Evolutionary conservation across 768 basidiomycete genomes (phyloP), one percentile per base, ranked within the genome.

Genomic region (Hygrophorus pudorinus): DNA sequence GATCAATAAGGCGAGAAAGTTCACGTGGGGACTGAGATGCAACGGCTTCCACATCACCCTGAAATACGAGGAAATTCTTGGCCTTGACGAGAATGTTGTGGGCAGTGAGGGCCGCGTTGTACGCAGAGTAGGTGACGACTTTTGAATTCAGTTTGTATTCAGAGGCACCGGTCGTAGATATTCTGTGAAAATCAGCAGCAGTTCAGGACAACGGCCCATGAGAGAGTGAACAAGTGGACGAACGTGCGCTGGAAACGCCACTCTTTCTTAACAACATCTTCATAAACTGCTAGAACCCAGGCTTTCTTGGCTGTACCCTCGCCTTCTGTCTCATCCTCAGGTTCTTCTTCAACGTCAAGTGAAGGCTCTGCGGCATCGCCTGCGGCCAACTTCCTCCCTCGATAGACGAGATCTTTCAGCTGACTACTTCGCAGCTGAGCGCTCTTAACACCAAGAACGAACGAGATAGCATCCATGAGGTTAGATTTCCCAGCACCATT

Each of bases 401-500:
- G 87, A 62, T 98, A 98, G 4, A 99, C 88, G 33, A 99, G 72
- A 60, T 98, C 96, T 56, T 89, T 93, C 18, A 98, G 70, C 54
- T 97, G 92, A 36, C 88, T 89, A 57, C 87, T 91, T 37, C 94
- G 76, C 28, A 99, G 72, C 51, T 96, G 90, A 2, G 82, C 85
- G 48, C 88, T 92, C 68, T 93, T 91, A 21, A 98, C 85, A 24
- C 96, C 96, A 5, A 99, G 80, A 7, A 98, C 96, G 59, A 99
- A 98, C 3, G 96, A 98, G 52, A 99, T 97, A 41, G 96, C 96
- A 59, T 99, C 96, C 96, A 98, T 98, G 45, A 98, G 78, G 61
- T 99, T 99, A 8, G 91, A 94, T 60, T 99, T 98, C 48, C 96
- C 96, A 1, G 94, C 91, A 46, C 96, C 94, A 82, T 99, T 98